A percentile compares a stretch with the other conserved stretches of the same genome.
Evolutionary conservation across 1,284 basidiomycete species (phyloP).

Genomic region (Papiliotrema laurentii): DNA sequence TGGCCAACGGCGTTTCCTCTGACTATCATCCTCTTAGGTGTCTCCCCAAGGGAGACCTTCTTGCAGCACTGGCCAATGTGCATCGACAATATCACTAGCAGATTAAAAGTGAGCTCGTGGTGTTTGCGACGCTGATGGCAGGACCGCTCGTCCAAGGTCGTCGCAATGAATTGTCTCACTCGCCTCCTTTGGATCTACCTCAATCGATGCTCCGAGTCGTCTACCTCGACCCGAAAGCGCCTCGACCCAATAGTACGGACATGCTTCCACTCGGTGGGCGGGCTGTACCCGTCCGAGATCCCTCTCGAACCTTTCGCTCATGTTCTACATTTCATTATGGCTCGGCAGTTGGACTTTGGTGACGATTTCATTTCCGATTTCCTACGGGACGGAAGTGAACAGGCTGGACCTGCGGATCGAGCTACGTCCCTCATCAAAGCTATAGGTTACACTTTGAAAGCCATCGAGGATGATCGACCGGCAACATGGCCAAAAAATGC

Average conservation of each 20-base stretch:
- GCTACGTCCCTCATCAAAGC: constrained; percentile 73
- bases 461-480: constrained; percentile 65
- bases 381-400: constrained; percentile 54
- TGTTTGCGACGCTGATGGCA: constrained; percentile 36
- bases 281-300: constrained; percentile 67
- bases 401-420: constrained; percentile 63
- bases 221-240: constrained; percentile 69
- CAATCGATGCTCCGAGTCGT: constrained; percentile 82
- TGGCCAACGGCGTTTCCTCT: constrained; percentile 86
- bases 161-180: constrained; percentile 75
- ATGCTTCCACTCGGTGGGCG: constrained; percentile 69
- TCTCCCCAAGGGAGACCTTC: constrained; percentile 81
- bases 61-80: constrained; percentile 72
- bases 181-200: constrained; percentile 91
- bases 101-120: constrained; percentile 63
- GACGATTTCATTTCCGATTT: constrained; percentile 74
- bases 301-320: constrained; percentile 71
- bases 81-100: constrained; percentile 66
- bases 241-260: constrained; percentile 71
- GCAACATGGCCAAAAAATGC: constrained; percentile 70
- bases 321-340: constrained; percentile 76
- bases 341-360: constrained; percentile 82
- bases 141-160: constrained; percentile 71
- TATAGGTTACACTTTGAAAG: constrained; percentile 65
- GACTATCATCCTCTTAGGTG: constrained; percentile 75